phyloP scores from a whole-genome alignment of 2,329 filamentous ascomycete genomes.

The Macrophomina pseudophaseolina region DNA sequence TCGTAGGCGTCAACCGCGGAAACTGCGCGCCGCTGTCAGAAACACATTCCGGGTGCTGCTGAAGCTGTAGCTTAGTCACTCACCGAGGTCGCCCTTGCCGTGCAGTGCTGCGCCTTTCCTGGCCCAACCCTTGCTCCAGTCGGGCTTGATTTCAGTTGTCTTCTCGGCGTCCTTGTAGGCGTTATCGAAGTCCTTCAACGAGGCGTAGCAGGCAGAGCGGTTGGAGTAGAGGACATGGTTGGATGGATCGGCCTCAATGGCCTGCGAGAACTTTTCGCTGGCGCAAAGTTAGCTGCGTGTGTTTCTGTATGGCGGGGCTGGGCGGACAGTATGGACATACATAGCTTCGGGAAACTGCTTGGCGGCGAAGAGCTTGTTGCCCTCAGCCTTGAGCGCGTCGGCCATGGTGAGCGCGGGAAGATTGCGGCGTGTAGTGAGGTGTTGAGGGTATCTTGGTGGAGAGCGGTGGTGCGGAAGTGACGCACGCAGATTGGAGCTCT shows the following conservation, averaged over 20 bases:
- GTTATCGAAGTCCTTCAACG: slow-evolving; percentile 83
- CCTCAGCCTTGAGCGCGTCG: slow-evolving; percentile 90
- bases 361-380: slow-evolving; percentile 97
- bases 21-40: slow-evolving; percentile 50
- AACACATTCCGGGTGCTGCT: not conserved
- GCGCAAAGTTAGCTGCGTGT: slow-evolving; percentile 18
- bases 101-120: slow-evolving; percentile 91
- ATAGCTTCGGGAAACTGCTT: slow-evolving; percentile 97
- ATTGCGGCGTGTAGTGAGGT: not conserved
- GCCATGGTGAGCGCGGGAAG: slow-evolving; percentile 56
- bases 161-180: slow-evolving; percentile 91
- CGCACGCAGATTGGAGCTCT: slow-evolving; percentile 12
- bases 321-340: slow-evolving; percentile 62
- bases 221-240: slow-evolving; percentile 99
- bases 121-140: slow-evolving; percentile 97
- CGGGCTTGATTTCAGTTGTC: slow-evolving; percentile 91
- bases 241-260: slow-evolving; percentile 79
- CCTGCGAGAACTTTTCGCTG: slow-evolving; percentile 92
- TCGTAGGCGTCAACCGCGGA: slow-evolving; percentile 90
- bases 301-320: slow-evolving; percentile 27
- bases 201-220: slow-evolving; percentile 84
- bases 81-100: slow-evolving; percentile 79
- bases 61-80: slow-evolving; percentile 31
- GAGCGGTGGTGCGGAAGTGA: slow-evolving; percentile 2
- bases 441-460: not conserved